phyloP scores from a whole-genome alignment of 768 basidiomycete species.

The Lentinula sp. region DNA sequence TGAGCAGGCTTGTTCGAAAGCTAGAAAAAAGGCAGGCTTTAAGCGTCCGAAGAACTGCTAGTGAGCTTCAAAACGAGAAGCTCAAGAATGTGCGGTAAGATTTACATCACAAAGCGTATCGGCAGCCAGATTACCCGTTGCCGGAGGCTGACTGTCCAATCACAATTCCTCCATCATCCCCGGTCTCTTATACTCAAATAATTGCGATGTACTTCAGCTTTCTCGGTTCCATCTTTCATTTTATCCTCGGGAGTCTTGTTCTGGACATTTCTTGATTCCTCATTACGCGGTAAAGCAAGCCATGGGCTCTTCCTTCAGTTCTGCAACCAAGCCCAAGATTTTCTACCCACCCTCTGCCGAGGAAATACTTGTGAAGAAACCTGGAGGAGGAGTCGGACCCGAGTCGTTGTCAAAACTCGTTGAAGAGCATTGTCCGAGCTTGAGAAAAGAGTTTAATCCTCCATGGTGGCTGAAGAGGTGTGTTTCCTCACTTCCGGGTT shows the following conservation, averaged over 20 bases:
- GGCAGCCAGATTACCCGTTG: background rate
- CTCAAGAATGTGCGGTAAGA: background rate
- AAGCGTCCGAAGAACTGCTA: no score
- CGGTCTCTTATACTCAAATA: background rate
- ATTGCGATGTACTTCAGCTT: background rate
- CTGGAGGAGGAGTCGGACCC: background rate
- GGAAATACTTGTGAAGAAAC: background rate
- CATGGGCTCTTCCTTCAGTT: constrained; percentile 2
- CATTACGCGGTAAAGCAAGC: background rate
- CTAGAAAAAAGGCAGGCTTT: no score
- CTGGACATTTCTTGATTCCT: background rate
- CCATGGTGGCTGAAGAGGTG: constrained; percentile 17
- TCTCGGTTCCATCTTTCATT: background rate
- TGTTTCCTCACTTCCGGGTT: constrained; percentile 12
- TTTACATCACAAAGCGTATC: background rate
- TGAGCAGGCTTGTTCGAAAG: no score
- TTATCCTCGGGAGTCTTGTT: background rate
- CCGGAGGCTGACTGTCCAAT: background rate
- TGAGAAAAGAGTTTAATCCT: constrained; percentile 10
- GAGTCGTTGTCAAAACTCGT: background rate
- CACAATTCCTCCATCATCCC: background rate
- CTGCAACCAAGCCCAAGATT: background rate
- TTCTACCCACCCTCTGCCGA: constrained; percentile 1
- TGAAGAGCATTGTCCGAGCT: constrained; percentile 7
- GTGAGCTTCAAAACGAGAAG: background rate